phyloP scores from a whole-genome alignment of 805 yeast species.

The Ogataea methanolica region DNA sequence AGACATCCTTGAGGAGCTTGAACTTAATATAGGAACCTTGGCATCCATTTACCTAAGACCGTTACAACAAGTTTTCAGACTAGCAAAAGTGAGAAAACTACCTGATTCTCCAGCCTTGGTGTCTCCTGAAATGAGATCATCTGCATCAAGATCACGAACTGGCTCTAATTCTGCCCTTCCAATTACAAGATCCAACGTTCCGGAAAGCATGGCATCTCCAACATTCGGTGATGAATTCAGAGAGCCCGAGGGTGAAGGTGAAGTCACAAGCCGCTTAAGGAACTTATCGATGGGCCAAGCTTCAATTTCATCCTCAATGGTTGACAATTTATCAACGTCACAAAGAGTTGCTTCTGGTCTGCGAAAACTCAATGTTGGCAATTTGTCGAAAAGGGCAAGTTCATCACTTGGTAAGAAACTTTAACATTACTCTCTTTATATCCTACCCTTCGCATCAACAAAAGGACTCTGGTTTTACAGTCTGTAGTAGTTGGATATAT shows the following conservation, averaged over 20 bases:
- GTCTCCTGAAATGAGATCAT: constrained; percentile 1
- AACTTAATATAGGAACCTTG: constrained; percentile 73
- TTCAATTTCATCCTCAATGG: background rate
- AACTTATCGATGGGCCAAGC: background rate
- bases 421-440: background rate
- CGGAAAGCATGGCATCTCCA: background rate
- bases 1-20: constrained; percentile 70
- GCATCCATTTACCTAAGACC: constrained; percentile 85
- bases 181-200: too few species aligned
- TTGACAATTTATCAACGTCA: background rate
- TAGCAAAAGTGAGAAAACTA: constrained; percentile 48
- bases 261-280: background rate
- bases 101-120: constrained; percentile 45
- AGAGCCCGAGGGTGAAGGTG: background rate
- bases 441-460: background rate
- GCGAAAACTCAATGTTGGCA: background rate
- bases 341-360: background rate
- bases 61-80: constrained; percentile 71
- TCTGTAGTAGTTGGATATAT: too few species aligned
- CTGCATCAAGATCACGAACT: too few species aligned
- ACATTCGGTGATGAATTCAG: background rate
- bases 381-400: background rate
- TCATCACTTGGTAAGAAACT: background rate
- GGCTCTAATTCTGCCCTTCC: too few species aligned
- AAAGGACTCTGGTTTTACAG: too few species aligned